Conservation (phyloP, 2,329 filamentous ascomycete genomes). For the Claviceps pazoutovae region DNA sequence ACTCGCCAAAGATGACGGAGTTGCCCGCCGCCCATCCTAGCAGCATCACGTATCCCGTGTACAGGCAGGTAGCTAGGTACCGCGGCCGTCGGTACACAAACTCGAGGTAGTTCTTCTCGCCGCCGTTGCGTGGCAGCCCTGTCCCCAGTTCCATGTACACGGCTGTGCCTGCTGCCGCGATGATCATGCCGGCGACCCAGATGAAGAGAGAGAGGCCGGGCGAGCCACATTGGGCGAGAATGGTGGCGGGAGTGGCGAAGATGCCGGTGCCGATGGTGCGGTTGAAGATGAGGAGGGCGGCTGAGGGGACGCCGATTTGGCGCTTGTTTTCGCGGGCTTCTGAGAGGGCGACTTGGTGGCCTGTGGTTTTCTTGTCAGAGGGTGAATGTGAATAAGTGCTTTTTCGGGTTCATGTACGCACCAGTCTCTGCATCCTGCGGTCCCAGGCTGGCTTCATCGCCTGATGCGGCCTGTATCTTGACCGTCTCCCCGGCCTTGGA, state of each 20-base stretch:
- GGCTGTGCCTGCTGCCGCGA: conserved; percentile 47
- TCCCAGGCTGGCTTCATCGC: conserved; percentile 3
- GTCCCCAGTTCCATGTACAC: conserved; percentile 55
- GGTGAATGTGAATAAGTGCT: no score
- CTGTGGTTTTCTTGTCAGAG: not conserved
- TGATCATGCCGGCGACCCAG: conserved; percentile 48
- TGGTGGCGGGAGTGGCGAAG: conserved; percentile 47
- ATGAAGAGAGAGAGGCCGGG: conserved; percentile 49
- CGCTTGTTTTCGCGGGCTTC: conserved; percentile 33
- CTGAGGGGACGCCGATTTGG: conserved; percentile 40
- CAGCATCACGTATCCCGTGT: conserved; percentile 46
- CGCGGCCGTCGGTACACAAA: conserved; percentile 46
- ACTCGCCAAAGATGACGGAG: conserved; percentile 56
- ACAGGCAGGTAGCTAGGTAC: conserved; percentile 47
- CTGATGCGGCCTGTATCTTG: not conserved
- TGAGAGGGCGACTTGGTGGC: conserved; percentile 12
- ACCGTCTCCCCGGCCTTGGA: conserved; percentile 5
- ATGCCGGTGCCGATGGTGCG: conserved; percentile 55
- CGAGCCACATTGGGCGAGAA: conserved; percentile 42
- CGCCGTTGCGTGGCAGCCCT: conserved; percentile 48
- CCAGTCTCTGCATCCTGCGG: conserved; percentile 4
- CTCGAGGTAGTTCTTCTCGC: conserved; percentile 55
- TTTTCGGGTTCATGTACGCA: not conserved
- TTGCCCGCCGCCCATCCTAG: conserved; percentile 54
- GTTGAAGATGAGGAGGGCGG: conserved; percentile 48